Percentiles rank a stretch among this genome's conserved stretches.
Evolutionary conservation across 441 rosid genomes (phyloP).

Genomic region (Syzygium malaccense): DNA sequence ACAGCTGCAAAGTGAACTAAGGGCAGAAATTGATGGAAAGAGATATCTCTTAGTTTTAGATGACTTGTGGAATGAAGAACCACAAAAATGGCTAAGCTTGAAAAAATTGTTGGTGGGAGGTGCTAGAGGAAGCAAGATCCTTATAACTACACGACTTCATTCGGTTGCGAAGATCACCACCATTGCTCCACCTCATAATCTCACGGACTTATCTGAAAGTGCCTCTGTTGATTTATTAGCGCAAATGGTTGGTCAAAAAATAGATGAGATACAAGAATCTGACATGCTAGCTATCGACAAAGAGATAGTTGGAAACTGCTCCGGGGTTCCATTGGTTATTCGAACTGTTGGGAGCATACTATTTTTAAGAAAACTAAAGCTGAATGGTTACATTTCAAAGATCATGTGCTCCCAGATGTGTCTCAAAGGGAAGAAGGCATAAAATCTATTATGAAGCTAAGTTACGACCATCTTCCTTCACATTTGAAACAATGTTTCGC

Average conservation of each 20-base stretch:
- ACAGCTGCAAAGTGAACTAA: neutral
- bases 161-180: neutral
- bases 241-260: neutral
- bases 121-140: neutral
- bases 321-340: neutral
- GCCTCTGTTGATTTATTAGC: neutral
- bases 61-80: neutral
- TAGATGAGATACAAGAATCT: neutral
- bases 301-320: neutral
- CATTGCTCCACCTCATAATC: neutral
- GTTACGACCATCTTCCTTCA: too few species aligned
- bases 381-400: neutral
- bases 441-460: accelerated
- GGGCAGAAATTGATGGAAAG: neutral
- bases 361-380: neutral
- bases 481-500: neutral
- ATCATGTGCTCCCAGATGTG: accelerated
- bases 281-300: accelerated
- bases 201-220: neutral
- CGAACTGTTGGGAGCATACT: neutral
- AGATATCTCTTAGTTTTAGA: neutral
- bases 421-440: accelerated
- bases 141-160: neutral
- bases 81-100: accelerated
- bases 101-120: neutral